Percentiles rank a stretch among this genome's conserved stretches.
phyloP scores from a whole-genome alignment of 2,329 filamentous ascomycete genomes.

The Phoma herbarum region DNA sequence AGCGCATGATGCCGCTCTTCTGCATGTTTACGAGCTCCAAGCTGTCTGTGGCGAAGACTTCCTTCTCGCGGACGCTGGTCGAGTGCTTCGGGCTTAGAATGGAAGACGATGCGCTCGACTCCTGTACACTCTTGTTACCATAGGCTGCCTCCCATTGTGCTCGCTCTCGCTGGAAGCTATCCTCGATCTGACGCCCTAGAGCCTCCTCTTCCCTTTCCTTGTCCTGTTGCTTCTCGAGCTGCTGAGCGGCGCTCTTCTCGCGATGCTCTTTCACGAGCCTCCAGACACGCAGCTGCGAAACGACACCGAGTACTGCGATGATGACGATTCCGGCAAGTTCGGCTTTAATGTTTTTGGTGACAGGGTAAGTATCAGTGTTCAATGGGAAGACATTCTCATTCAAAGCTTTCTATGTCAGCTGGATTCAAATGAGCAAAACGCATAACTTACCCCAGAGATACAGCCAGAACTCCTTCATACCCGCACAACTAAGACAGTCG shows the following conservation, averaged over 20 bases:
- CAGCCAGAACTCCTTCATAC: constrained; percentile 94
- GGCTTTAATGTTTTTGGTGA: constrained; percentile 85
- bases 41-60: constrained; percentile 55
- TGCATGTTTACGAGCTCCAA: constrained; percentile 66
- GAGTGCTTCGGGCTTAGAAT: constrained; percentile 46
- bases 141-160: constrained; percentile 81
- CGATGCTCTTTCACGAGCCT: constrained; percentile 71
- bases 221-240: constrained; percentile 64
- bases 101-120: constrained; percentile 62
- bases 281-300: constrained; percentile 89
- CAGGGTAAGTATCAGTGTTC: constrained; percentile 78
- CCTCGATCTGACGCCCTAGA: constrained; percentile 72
- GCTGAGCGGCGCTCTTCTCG: constrained; percentile 56
- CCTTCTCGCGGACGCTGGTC: constrained; percentile 45
- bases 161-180: constrained; percentile 68
- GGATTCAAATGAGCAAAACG: constrained; percentile 7
- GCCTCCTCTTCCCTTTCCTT: constrained; percentile 73
- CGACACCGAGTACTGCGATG: constrained; percentile 75
- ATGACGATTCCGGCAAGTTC: constrained; percentile 83
- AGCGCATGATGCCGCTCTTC: constrained; percentile 55
- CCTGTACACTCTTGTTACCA: constrained; percentile 64
- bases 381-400: constrained; percentile 82
- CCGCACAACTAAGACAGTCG: constrained; percentile 89
- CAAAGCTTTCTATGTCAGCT: constrained; percentile 59
- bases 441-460: constrained; percentile 77